Percentiles rank a stretch among this genome's conserved stretches.
These are phyloP conservation scores for Pythium monospermum DNA, from an alignment of 352 stramenopile species.

Conservation along the genomic window DNA sequence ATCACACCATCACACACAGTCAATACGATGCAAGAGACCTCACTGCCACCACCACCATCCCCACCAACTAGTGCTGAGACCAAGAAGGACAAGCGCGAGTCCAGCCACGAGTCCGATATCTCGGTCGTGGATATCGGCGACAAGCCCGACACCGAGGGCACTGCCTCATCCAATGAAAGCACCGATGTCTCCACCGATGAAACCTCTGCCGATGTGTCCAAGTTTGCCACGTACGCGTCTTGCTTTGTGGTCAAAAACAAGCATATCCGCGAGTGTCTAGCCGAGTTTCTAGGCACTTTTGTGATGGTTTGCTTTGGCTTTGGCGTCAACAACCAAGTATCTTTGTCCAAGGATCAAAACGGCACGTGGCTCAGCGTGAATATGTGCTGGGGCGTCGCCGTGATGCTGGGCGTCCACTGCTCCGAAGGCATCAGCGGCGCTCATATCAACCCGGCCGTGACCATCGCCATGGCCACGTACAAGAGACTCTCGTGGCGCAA, in stretches of 20 bases:
- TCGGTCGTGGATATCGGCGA: too few relatives aligned
- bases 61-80: too few relatives aligned
- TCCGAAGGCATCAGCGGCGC: constrained; percentile 26
- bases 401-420: constrained; percentile 36
- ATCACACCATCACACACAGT: too few relatives aligned
- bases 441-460: constrained; percentile 44
- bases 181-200: too few relatives aligned
- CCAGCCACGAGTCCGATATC: too few relatives aligned
- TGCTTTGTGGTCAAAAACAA: constrained; percentile 24
- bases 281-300: constrained; percentile 38
- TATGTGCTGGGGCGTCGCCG: constrained; percentile 34
- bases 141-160: too few relatives aligned
- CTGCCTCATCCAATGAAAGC: too few relatives aligned
- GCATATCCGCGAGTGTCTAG: constrained; percentile 31
- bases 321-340: constrained; percentile 28
- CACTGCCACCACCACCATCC: too few relatives aligned
- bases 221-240: too few relatives aligned
- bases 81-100: too few relatives aligned
- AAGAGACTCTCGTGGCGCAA: constrained; percentile 22
- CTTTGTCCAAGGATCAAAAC: constrained; percentile 9
- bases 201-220: too few relatives aligned
- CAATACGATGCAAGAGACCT: too few relatives aligned
- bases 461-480: constrained; percentile 24
- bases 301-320: constrained; percentile 24
- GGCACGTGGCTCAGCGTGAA: constrained; percentile 26